These are phyloP conservation scores for Neurospora tetraspora DNA, from an alignment of 495 filamentous ascomycete species.

Conservation along the genomic window DNA sequence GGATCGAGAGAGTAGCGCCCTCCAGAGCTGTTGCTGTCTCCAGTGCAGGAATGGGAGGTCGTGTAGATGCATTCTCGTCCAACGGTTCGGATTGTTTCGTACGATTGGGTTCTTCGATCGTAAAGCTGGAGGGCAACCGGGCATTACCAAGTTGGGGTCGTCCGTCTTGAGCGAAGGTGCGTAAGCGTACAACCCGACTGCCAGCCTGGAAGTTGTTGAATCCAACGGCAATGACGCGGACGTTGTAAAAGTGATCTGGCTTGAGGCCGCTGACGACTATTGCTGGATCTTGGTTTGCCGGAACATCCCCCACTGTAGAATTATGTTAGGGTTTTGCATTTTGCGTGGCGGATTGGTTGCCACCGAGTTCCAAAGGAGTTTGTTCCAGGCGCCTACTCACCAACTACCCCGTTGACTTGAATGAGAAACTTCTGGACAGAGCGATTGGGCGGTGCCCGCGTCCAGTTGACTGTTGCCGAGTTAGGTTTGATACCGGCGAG, in stretches of 20 bases:
- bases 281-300: constrained; percentile 68
- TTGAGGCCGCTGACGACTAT: constrained; percentile 79
- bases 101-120: constrained; percentile 33
- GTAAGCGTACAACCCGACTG: constrained; percentile 72
- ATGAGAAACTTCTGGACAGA: constrained; percentile 81
- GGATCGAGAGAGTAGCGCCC: constrained; percentile 41
- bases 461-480: constrained; percentile 87
- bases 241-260: constrained; percentile 80
- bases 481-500: constrained; percentile 83
- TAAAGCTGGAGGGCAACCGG: constrained; percentile 44
- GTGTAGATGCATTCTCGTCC: constrained; percentile 30
- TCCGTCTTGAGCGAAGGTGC: constrained; percentile 49
- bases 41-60: constrained; percentile 34
- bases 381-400: constrained; percentile 36
- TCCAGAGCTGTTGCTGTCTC: constrained; percentile 47
- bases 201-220: constrained; percentile 84
- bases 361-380: neutral
- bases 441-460: constrained; percentile 63
- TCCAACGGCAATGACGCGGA: constrained; percentile 82
- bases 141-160: constrained; percentile 45
- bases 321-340: constrained; percentile 5
- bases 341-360: neutral
- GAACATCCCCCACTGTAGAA: constrained; percentile 69
- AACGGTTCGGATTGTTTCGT: constrained; percentile 24
- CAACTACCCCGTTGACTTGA: constrained; percentile 84